Conservation (phyloP, 1,284 basidiomycete species). For the Puccinia triticina region DNA sequence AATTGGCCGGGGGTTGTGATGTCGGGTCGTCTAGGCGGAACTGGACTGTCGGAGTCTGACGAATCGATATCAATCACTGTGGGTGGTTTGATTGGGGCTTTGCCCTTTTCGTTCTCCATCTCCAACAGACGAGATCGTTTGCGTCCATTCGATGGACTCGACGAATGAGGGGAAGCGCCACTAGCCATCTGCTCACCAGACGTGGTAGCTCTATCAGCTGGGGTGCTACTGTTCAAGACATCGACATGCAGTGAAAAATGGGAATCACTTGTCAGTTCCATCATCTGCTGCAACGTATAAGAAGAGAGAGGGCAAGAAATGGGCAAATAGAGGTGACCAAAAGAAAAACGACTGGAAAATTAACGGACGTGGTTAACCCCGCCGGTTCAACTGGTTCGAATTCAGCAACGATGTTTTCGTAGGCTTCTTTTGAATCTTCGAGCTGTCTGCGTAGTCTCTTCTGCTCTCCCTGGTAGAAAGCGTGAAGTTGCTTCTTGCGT, state of each 20-base stretch:
- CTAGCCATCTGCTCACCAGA: background rate
- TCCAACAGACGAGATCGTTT: background rate
- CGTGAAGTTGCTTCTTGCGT: background rate
- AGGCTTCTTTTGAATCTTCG: constrained; percentile 5
- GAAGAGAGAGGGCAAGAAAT: too few species aligned
- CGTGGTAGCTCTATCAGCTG: background rate
- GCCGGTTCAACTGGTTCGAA: background rate
- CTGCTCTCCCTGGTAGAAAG: background rate
- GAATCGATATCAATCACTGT: background rate
- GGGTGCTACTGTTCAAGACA: background rate
- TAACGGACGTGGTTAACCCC: background rate
- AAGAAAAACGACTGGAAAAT: background rate
- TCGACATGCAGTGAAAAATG: too few species aligned
- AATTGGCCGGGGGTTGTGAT: background rate
- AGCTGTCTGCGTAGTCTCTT: constrained; percentile 5
- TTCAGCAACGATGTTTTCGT: background rate
- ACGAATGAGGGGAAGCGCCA: background rate
- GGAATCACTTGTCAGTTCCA: too few species aligned
- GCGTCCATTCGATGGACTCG: background rate
- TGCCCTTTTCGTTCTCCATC: background rate
- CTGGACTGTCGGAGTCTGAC: background rate
- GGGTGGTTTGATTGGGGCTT: background rate
- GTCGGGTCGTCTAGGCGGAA: background rate
- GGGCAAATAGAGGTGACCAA: too few species aligned
- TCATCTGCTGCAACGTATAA: too few species aligned